Evolutionary conservation across 2,329 filamentous ascomycete species (phyloP).

Genomic region (Amesomyces nigricolor): DNA sequence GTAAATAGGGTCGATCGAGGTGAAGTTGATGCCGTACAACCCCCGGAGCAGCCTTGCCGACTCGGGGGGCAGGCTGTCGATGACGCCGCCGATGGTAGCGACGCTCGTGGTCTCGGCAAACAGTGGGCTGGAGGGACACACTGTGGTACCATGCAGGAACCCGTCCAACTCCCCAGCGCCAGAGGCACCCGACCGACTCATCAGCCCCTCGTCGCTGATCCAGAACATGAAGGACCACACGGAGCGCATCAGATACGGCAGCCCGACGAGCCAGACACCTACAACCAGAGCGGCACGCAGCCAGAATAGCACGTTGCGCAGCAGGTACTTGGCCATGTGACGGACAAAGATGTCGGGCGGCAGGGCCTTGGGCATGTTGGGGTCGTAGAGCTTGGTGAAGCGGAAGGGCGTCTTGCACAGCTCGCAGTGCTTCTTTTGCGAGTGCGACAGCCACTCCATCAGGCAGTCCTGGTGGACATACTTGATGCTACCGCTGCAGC

Average conservation of each 20-base stretch:
- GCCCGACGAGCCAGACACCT: slow-evolving; percentile 80
- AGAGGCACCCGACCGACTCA: slow-evolving; percentile 25
- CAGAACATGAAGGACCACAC: slow-evolving; percentile 94
- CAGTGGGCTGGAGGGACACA: slow-evolving; percentile 38
- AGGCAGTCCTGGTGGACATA: slow-evolving; percentile 96
- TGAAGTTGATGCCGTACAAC: slow-evolving; percentile 31
- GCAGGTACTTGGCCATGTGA: slow-evolving; percentile 67
- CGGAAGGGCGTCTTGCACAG: slow-evolving; percentile 97
- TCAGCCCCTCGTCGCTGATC: slow-evolving; percentile 73
- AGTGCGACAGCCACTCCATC: slow-evolving; percentile 98
- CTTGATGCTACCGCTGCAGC: slow-evolving; percentile 98
- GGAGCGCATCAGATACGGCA: slow-evolving; percentile 86
- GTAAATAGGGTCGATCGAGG: slow-evolving; percentile 31
- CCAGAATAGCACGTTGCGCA: slow-evolving; percentile 70
- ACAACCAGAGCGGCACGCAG: slow-evolving; percentile 70
- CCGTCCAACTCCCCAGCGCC: not conserved
- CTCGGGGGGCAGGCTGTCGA: slow-evolving; percentile 34
- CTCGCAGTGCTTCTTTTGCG: slow-evolving; percentile 99
- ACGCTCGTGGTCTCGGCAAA: slow-evolving; percentile 36
- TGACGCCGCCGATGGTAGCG: slow-evolving; percentile 32
- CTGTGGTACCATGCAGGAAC: slow-evolving; percentile 26
- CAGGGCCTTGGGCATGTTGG: slow-evolving; percentile 81
- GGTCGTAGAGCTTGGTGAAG: slow-evolving; percentile 96
- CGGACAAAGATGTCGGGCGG: slow-evolving; percentile 75
- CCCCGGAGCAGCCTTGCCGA: slow-evolving; percentile 27